Evolutionary conservation across 2,329 filamentous ascomycete species (phyloP), one percentile per base, ranked within the genome.

Genomic region (Penicillium sp.): DNA sequence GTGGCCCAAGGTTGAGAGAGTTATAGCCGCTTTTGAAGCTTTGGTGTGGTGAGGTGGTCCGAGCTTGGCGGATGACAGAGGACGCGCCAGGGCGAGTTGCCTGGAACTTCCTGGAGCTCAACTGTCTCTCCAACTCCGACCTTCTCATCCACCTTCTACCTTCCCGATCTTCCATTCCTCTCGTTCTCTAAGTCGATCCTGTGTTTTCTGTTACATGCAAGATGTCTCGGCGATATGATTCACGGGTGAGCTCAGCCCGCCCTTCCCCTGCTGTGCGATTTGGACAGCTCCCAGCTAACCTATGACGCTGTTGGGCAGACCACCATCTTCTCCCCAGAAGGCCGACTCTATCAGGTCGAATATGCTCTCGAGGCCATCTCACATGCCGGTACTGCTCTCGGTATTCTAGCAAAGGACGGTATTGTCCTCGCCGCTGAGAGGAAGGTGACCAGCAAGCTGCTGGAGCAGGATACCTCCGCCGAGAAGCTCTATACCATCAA

Each of bases 401-500:
- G 95, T 59, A 97, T 99, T 76, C 86, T 99, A 69, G 95, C 96
- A 69, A 93, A 96, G 81, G 95, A 99, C 87, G 95, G 95, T 73
- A 99, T 99, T 76, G 95, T 99, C 64, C 88, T 99, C 60, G 95
- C 96, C 60, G 95, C 96, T 49, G 95, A 99, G 87, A 89, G 95
- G 79, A 99, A 99, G 84, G 95, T 99, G 73, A 99, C 95, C 65
- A 98, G 95, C 82, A 99, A 99, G 88, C 86, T 99, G 77, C 83
- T 99, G 76, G 95, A 99, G 86, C 96, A 99, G 84, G 95, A 99
- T 82, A 99, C 96, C 68, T 98, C 95, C 59, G 96, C 95, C 55
- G 95, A 99, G 89, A 99, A 99, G 89, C 92, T 99, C 72, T 99
- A 99, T 82, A 97, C 97, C 74, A 84, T 99, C 73, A 99, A 99